A percentile compares a stretch with the other conserved stretches of the same genome.
phyloP scores from a whole-genome alignment of 1,139 yeast species.

The Yamadazyma taylorii region DNA sequence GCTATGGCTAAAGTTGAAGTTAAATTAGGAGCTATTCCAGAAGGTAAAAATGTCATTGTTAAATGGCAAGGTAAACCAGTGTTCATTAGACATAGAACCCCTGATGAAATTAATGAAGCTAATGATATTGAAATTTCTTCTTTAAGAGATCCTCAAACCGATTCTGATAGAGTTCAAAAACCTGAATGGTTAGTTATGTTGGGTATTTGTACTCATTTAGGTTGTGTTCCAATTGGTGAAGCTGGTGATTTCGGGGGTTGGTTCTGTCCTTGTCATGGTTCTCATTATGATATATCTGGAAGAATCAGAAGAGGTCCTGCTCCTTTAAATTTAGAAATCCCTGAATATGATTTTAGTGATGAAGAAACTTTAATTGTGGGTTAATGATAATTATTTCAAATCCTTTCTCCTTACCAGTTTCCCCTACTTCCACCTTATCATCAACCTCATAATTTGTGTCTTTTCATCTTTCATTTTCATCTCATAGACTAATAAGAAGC shows the following conservation, averaged over 20 bases:
- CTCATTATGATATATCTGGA: constrained; percentile 99
- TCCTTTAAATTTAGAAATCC: constrained; percentile 97
- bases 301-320: constrained; percentile 99
- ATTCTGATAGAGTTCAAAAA: constrained; percentile 89
- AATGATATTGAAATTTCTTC: constrained; percentile 68
- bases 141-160: constrained; percentile 94
- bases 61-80: constrained; percentile 99
- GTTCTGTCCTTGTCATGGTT: constrained; percentile 99
- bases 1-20: constrained; percentile 99
- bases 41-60: constrained; percentile 96
- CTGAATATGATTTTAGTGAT: constrained; percentile 80
- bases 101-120: constrained; percentile 92
- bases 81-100: constrained; percentile 98
- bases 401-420: too few relatives aligned
- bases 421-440: too few relatives aligned
- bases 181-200: constrained; percentile 99
- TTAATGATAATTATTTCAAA: too few relatives aligned
- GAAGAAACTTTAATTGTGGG: constrained; percentile 79
- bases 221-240: constrained; percentile 99
- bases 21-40: constrained; percentile 90
- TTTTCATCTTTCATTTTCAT: neutral
- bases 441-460: neutral
- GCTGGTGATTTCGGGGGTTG: constrained; percentile 99
- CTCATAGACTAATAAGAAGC: neutral
- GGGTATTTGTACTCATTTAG: constrained; percentile 99